Percentiles rank a stretch among this genome's conserved stretches.
These are phyloP conservation scores for Alternaria angustiovoidea DNA, from an alignment of 2,329 filamentous ascomycete genomes.

Conservation along the genomic window DNA sequence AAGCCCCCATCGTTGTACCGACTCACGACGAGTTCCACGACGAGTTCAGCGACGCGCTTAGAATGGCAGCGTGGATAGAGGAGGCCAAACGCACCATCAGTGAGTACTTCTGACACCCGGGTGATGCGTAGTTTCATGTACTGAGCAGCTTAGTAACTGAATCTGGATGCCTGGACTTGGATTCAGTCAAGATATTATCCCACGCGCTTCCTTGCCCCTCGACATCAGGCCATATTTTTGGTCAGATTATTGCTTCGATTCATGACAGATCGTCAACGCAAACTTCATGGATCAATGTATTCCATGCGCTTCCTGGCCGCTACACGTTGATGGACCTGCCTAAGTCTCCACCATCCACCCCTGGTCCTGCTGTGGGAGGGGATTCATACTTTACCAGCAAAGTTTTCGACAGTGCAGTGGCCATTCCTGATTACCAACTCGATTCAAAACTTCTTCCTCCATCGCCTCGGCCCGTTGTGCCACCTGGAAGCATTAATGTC, in stretches of 20 bases:
- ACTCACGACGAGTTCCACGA: constrained; percentile 28
- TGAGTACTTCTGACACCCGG: constrained; percentile 28
- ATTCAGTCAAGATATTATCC: constrained; percentile 65
- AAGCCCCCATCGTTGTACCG: constrained; percentile 39
- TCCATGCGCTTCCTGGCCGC: constrained; percentile 68
- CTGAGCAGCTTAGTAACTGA: constrained; percentile 40
- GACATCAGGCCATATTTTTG: constrained; percentile 60
- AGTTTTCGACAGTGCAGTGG: constrained; percentile 69
- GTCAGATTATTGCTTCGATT: constrained; percentile 62
- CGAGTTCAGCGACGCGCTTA: constrained; percentile 31
- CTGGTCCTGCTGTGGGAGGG: constrained; percentile 58
- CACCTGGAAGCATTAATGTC: constrained; percentile 67
- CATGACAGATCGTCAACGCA: constrained; percentile 61
- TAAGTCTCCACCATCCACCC: constrained; percentile 69
- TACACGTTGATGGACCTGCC: constrained; percentile 70
- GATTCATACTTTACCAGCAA: constrained; percentile 70
- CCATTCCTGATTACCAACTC: constrained; percentile 66
- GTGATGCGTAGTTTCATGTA: background rate
- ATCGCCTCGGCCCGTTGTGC: constrained; percentile 65
- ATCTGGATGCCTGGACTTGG: constrained; percentile 41
- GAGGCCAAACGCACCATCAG: constrained; percentile 42
- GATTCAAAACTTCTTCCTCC: constrained; percentile 60
- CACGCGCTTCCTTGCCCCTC: constrained; percentile 68
- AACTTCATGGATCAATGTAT: constrained; percentile 69
- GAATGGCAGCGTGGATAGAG: constrained; percentile 45